Conservation (phyloP, 305 asterid species). For the Fraxinus ornus region DNA sequence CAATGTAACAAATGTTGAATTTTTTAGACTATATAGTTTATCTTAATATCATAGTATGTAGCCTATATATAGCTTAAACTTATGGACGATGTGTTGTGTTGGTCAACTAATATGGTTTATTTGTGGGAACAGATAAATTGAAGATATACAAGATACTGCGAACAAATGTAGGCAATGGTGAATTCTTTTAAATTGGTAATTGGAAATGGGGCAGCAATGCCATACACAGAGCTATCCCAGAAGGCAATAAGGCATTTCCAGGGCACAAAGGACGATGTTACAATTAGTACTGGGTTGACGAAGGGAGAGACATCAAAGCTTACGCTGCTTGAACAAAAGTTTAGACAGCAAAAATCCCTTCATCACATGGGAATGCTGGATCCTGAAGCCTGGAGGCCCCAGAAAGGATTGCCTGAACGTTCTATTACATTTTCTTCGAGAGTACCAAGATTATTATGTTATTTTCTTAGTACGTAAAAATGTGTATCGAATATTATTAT, state of each 20-base stretch:
- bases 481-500: neutral
- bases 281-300: slow-evolving; percentile 41
- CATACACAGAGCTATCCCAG: slow-evolving; percentile 65
- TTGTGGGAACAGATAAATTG: slow-evolving; percentile 52
- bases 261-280: slow-evolving; percentile 58
- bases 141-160: slow-evolving; percentile 63
- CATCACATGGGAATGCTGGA: slow-evolving; percentile 66
- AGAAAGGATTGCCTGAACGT: slow-evolving; percentile 77
- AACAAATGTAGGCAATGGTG: slow-evolving; percentile 75
- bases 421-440: slow-evolving; percentile 46
- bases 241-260: slow-evolving; percentile 78
- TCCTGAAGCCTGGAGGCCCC: slow-evolving; percentile 77
- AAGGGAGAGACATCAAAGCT: slow-evolving; percentile 85
- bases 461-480: neutral
- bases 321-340: slow-evolving; percentile 53
- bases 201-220: slow-evolving; percentile 62
- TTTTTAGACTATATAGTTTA: neutral
- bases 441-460: neutral
- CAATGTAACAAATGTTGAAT: neutral
- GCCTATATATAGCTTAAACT: neutral
- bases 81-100: neutral
- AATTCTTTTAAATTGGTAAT: slow-evolving; percentile 47
- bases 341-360: slow-evolving; percentile 57
- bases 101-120: neutral
- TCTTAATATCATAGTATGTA: neutral